Evolutionary conservation across 192 early-diverging fungal species (phyloP), one percentile per base, ranked within the genome.

Genomic region (Podila clonocystis): DNA sequence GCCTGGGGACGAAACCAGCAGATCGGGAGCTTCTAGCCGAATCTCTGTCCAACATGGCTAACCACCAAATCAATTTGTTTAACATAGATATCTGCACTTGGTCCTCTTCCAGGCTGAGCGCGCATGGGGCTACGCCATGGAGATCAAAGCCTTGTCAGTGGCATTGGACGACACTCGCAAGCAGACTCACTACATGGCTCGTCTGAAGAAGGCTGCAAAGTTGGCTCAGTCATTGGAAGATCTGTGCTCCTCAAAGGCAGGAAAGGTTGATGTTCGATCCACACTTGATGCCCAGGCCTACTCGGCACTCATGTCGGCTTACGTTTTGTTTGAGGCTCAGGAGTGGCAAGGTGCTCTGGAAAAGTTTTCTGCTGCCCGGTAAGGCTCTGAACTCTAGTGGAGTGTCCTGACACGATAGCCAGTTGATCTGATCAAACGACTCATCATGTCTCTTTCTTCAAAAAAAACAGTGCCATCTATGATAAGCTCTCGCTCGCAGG

Each of bases 111-210:
- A 93, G 62, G 84, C 91, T 0, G 95, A 96, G 70, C 86, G 94
- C 22, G 85, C 85, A 19, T 96, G 92, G 93, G 85, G 87, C 50
- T 93, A 93, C 63, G 90, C 89, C 24, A 95, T 94, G 93, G 90
- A 95, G 70, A 77, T 94, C 50, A 93, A 93, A 66, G 75, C 68
- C 1, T 88, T 92, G 36, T 86, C 85, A 5, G 72, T 77, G 17
- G 82, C 85, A 24, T 72, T 76, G 50, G 86, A 87, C 38, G 90
- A 94, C 41, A 87, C 89, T 20, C 86, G 93, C 19, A 93, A 93
- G 71, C 86, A 84, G 58, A 84, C 86, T 72, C 93, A 95, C 74
- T 72, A 90, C 12, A 76, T 93, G 55, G 87, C 87, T 58, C 71
- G 87, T 28, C 75, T 95, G 62, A 89, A 88, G 70, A 85, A 87